A percentile compares a stretch with the other conserved stretches of the same genome.
phyloP scores from a whole-genome alignment of 148 eudicot genomes.

The Amaranthus palmeri region DNA sequence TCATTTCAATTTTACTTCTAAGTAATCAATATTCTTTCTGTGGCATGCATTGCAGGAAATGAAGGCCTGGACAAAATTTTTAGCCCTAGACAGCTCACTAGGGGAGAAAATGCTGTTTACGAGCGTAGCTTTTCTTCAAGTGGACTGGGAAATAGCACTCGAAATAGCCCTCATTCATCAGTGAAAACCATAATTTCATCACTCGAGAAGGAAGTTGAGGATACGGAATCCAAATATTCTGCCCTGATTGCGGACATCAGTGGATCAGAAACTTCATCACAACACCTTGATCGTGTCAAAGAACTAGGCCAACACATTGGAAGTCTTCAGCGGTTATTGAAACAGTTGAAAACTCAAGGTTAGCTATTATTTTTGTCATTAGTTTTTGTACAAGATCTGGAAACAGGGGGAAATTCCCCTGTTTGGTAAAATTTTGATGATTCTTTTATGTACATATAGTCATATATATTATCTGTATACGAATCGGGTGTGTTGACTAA shows the following conservation, averaged over 20 bases:
- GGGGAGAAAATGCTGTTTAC: conserved; percentile 25
- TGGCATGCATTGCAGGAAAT: conserved; percentile 70
- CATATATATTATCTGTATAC: conserved; percentile 6
- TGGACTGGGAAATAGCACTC: conserved; percentile 15
- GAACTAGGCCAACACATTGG: conserved; percentile 64
- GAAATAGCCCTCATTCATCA: conserved; percentile 23
- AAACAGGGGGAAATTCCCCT: conserved; percentile 16
- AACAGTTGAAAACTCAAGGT: conserved; percentile 41
- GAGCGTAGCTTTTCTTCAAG: conserved; percentile 32
- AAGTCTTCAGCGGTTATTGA: conserved; percentile 57
- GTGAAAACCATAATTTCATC: conserved; percentile 47
- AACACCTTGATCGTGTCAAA: conserved; percentile 45
- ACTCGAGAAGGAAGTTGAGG: conserved; percentile 54
- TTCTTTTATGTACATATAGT: conserved; percentile 37
- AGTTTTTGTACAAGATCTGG: not conserved
- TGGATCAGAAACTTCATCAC: conserved; percentile 38
- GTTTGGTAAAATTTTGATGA: conserved; percentile 12
- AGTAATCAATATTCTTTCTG: not conserved
- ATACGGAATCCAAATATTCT: conserved; percentile 58
- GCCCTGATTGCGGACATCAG: conserved; percentile 40
- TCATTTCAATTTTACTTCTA: not conserved
- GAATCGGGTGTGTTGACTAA: conserved; percentile 13
- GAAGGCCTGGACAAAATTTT: conserved; percentile 67
- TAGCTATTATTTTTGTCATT: conserved; percentile 11
- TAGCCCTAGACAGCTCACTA: conserved; percentile 32